Percentiles rank a stretch among this genome's conserved stretches.
phyloP scores from a whole-genome alignment of 495 filamentous ascomycete genomes.

The Umbilicaria muhlenbergii region DNA sequence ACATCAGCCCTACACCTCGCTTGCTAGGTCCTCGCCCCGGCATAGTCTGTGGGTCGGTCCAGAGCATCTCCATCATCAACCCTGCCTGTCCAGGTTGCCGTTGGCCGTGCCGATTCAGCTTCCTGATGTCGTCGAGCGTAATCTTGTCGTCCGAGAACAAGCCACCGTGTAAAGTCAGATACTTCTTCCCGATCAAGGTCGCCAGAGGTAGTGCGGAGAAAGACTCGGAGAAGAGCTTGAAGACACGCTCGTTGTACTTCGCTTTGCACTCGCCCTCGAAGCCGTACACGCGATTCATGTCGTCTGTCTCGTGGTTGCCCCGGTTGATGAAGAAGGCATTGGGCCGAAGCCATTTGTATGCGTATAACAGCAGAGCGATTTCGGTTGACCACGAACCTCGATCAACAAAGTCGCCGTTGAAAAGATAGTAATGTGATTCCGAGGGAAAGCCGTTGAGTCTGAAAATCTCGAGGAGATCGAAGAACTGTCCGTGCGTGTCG shows the following conservation, averaged over 20 bases:
- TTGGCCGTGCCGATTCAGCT: constrained; percentile 81
- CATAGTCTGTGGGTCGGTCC: constrained; percentile 84
- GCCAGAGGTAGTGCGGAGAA: constrained; percentile 92
- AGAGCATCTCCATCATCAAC: constrained; percentile 99
- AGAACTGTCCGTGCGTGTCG: constrained; percentile 98
- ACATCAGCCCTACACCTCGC: constrained; percentile 89
- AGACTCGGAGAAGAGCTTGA: constrained; percentile 96
- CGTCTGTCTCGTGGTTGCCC: constrained; percentile 97
- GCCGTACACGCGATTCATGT: constrained; percentile 98
- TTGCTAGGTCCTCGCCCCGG: constrained; percentile 90
- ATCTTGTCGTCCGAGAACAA: constrained; percentile 96
- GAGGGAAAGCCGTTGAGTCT: constrained; percentile 71
- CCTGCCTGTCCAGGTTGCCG: constrained; percentile 89
- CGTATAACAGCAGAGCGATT: constrained; percentile 83
- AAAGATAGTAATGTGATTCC: constrained; percentile 80
- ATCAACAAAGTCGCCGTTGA: constrained; percentile 99
- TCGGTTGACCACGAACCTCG: constrained; percentile 95
- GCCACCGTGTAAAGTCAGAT: constrained; percentile 85
- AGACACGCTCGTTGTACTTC: constrained; percentile 91
- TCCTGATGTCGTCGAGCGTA: constrained; percentile 81
- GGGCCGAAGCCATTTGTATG: constrained; percentile 91
- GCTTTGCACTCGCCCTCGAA: constrained; percentile 97
- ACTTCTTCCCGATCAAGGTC: constrained; percentile 82
- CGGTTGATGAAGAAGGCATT: constrained; percentile 87
- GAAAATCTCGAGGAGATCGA: constrained; percentile 94